A percentile compares a stretch with the other conserved stretches of the same genome.
These are phyloP conservation scores for Aechmea fasciata DNA, from an alignment of 176 grass and related monocot genomes.

Conservation along the genomic window DNA sequence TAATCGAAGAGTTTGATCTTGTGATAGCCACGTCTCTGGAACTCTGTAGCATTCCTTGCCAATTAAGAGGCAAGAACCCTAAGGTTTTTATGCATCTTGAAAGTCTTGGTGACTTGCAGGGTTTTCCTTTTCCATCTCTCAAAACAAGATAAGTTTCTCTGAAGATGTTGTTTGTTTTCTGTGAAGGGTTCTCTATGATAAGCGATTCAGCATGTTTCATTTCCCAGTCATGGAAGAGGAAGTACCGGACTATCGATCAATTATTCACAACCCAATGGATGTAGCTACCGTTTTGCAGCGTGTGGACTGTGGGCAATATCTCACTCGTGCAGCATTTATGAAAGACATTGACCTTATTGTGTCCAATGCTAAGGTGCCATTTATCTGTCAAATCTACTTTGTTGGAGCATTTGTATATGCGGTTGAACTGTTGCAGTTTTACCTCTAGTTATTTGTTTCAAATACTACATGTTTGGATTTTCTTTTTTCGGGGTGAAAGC, in stretches of 20 bases:
- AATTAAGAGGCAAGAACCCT: neutral
- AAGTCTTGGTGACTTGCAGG: neutral
- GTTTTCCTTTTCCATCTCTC: conserved; percentile 7
- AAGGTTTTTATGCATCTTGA: conserved; percentile 6
- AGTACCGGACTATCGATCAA: conserved; percentile 67
- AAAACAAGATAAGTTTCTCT: conserved; percentile 4
- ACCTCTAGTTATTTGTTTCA: neutral
- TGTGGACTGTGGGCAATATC: conserved; percentile 79
- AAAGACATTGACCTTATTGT: conserved; percentile 93
- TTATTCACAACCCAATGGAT: conserved; percentile 94
- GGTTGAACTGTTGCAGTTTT: conserved; percentile 11
- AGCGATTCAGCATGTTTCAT: conserved; percentile 83
- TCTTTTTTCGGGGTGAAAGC: too few relatives aligned
- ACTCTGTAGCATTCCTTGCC: too few relatives aligned
- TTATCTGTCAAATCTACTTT: conserved; percentile 11
- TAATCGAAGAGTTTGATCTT: too few relatives aligned
- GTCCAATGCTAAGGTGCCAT: conserved; percentile 72
- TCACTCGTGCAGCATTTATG: conserved; percentile 49
- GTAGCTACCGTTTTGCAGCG: conserved; percentile 82
- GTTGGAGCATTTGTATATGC: conserved; percentile 7
- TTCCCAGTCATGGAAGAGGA: conserved; percentile 90
- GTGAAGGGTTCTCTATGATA: conserved; percentile 87
- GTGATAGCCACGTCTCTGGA: too few relatives aligned
- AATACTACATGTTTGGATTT: neutral
- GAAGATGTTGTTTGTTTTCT: conserved; percentile 13